These are phyloP conservation scores for Lipomyces anomalus DNA, from an alignment of 805 yeast species.

Conservation along the genomic window DNA sequence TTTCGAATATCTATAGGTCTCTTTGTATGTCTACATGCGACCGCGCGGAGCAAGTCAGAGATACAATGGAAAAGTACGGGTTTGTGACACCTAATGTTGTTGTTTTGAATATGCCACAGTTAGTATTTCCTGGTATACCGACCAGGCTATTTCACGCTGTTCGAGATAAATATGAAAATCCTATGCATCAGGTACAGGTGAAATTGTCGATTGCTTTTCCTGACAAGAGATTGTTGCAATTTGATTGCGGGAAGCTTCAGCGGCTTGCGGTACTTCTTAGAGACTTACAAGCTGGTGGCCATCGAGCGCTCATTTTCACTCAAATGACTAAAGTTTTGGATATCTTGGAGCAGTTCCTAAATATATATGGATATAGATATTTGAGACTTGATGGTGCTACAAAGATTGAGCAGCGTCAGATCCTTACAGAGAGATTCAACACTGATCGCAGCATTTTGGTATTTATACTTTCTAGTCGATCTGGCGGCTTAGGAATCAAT, in stretches of 20 bases:
- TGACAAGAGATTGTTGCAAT: slow-evolving; percentile 83
- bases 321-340: slow-evolving; percentile 98
- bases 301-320: slow-evolving; percentile 89
- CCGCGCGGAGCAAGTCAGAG: slow-evolving; percentile 38
- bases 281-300: slow-evolving; percentile 78
- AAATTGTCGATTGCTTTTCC: slow-evolving; percentile 92
- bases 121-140: slow-evolving; percentile 31
- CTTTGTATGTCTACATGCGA: slow-evolving; percentile 27
- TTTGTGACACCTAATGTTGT: slow-evolving; percentile 87
- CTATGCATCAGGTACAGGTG: slow-evolving; percentile 77
- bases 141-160: slow-evolving; percentile 10
- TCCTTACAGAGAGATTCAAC: slow-evolving; percentile 87
- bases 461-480: slow-evolving; percentile 87
- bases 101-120: slow-evolving; percentile 53
- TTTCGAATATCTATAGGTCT: slow-evolving; percentile 1
- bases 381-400: slow-evolving; percentile 97
- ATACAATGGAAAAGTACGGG: slow-evolving; percentile 64
- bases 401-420: slow-evolving; percentile 92
- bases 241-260: slow-evolving; percentile 95
- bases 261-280: slow-evolving; percentile 69
- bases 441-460: slow-evolving; percentile 73
- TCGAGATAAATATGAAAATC: slow-evolving; percentile 35
- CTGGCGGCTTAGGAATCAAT: slow-evolving; percentile 97
- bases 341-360: slow-evolving; percentile 84
- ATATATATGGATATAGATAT: slow-evolving; percentile 89